Evolutionary conservation across 2,329 filamentous ascomycete genomes (phyloP).

Genomic region (Aspergillus cejpii): DNA sequence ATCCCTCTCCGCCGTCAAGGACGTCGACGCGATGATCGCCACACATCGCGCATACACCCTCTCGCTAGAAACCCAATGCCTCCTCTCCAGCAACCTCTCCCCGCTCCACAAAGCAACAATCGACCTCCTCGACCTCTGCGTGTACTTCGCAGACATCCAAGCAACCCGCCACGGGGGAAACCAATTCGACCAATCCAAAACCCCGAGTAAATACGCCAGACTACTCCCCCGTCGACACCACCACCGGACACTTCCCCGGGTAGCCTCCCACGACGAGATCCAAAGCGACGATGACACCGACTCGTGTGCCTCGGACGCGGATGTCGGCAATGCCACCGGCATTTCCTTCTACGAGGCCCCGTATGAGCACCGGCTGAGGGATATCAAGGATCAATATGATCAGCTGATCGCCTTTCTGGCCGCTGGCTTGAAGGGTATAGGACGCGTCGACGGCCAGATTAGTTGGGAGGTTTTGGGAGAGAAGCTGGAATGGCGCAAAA

Average conservation of each 20-base stretch:
- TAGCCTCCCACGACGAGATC: slow-evolving; percentile 14
- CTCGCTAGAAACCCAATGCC: slow-evolving; percentile 59
- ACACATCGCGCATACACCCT: slow-evolving; percentile 60
- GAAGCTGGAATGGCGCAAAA: slow-evolving; percentile 55
- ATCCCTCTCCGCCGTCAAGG: slow-evolving; percentile 55
- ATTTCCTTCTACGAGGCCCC: slow-evolving; percentile 35
- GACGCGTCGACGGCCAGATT: slow-evolving; percentile 63
- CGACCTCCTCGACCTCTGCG: slow-evolving; percentile 67
- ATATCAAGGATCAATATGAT: slow-evolving; percentile 58
- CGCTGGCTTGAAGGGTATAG: slow-evolving; percentile 66
- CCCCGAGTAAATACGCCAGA: slow-evolving; percentile 10
- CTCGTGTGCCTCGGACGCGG: slow-evolving; percentile 27
- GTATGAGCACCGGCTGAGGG: slow-evolving; percentile 50
- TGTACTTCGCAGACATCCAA: slow-evolving; percentile 60
- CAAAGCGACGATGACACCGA: slow-evolving; percentile 18
- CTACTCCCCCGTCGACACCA: slow-evolving; percentile 2
- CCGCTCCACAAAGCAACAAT: slow-evolving; percentile 67
- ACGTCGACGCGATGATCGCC: slow-evolving; percentile 74
- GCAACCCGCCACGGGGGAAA: slow-evolving; percentile 34
- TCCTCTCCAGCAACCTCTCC: slow-evolving; percentile 61
- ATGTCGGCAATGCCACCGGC: slow-evolving; percentile 34
- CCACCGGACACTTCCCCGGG: too few species aligned
- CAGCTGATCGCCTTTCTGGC: slow-evolving; percentile 62
- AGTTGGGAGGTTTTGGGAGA: slow-evolving; percentile 79
- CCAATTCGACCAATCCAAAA: slow-evolving; percentile 30